A percentile compares a stretch with the other conserved stretches of the same genome.
Conservation (phyloP, 805 yeast species). For the Ogataea saltuana region DNA sequence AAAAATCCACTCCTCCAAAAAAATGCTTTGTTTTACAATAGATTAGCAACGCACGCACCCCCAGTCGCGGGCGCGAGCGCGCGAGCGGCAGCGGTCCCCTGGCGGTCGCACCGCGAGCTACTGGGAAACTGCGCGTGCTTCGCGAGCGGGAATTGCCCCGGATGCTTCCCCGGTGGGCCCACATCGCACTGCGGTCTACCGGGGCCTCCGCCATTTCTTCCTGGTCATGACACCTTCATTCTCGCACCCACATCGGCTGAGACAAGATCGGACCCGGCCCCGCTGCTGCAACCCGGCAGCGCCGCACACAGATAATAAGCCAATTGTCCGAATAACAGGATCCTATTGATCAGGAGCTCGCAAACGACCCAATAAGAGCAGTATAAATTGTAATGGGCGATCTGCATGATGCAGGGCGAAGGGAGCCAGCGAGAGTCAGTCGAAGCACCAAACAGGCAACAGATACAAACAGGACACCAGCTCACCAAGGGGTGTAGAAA, state of each 20-base stretch:
- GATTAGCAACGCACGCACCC: too few species aligned
- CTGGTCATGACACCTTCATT: slow-evolving; percentile 2
- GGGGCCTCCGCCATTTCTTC: too few species aligned
- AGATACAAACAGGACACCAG: not conserved
- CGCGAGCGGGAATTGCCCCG: too few species aligned
- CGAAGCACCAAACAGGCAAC: not conserved
- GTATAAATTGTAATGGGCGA: slow-evolving; percentile 17
- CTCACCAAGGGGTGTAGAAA: not conserved
- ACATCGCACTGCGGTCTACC: not conserved
- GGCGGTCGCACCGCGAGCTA: not conserved
- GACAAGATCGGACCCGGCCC: slow-evolving; percentile 6
- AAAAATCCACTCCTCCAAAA: too few species aligned
- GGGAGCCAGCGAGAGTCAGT: not conserved
- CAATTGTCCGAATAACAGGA: not conserved
- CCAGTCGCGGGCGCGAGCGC: slow-evolving; percentile 1
- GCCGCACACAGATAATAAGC: slow-evolving; percentile 7
- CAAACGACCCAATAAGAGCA: slow-evolving; percentile 17
- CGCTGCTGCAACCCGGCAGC: not conserved
- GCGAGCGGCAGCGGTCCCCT: not conserved
- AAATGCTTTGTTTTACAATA: slow-evolving; percentile 5
- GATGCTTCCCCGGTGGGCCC: not conserved
- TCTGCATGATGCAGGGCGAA: slow-evolving; percentile 7
- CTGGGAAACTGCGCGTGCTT: too few species aligned
- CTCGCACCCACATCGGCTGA: not conserved
- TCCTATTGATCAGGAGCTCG: slow-evolving; percentile 7